Conservation (phyloP, 2,329 filamentous ascomycete species). For the Magnaporthiopsis incrustans region DNA sequence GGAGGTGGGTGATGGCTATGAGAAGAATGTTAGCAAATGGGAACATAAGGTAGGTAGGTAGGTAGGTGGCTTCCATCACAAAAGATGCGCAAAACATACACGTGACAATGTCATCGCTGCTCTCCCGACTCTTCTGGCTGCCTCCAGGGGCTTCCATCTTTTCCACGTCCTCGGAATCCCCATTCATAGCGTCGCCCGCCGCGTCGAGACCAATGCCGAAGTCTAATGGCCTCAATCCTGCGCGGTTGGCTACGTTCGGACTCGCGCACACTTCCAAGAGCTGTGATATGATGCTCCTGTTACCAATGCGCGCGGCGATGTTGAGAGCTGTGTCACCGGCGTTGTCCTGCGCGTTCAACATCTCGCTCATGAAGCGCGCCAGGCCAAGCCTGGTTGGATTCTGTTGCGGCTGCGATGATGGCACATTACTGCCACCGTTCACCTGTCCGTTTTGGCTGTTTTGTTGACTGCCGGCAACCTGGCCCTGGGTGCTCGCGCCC, state of each 20-base stretch:
- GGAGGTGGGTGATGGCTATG: slow-evolving; percentile 70
- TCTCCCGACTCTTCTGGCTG: slow-evolving; percentile 56
- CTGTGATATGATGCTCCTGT: slow-evolving; percentile 93
- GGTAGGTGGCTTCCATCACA: neutral
- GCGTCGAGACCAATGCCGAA: slow-evolving; percentile 79
- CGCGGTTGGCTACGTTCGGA: slow-evolving; percentile 83
- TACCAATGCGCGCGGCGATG: slow-evolving; percentile 86
- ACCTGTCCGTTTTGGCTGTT: slow-evolving; percentile 29
- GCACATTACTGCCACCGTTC: slow-evolving; percentile 11
- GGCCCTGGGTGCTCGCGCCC: slow-evolving; percentile 30
- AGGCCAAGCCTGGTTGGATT: slow-evolving; percentile 66
- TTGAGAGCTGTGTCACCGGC: slow-evolving; percentile 93
- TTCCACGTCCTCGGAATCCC: slow-evolving; percentile 31
- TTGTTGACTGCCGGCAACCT: slow-evolving; percentile 20
- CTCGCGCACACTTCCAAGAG: slow-evolving; percentile 91
- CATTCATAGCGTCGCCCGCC: slow-evolving; percentile 33
- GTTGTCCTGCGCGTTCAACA: slow-evolving; percentile 92
- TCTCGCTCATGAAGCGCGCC: slow-evolving; percentile 90
- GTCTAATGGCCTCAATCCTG: slow-evolving; percentile 81
- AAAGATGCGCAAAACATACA: slow-evolving; percentile 47
- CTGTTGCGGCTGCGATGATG: slow-evolving; percentile 8
- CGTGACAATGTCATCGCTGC: slow-evolving; percentile 69
- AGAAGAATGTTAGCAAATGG: slow-evolving; percentile 20
- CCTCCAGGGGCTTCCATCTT: slow-evolving; percentile 35
- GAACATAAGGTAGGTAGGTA: neutral